Evolutionary conservation across 2,329 filamentous ascomycete genomes (phyloP).

Genomic region (Claviceps sp.): DNA sequence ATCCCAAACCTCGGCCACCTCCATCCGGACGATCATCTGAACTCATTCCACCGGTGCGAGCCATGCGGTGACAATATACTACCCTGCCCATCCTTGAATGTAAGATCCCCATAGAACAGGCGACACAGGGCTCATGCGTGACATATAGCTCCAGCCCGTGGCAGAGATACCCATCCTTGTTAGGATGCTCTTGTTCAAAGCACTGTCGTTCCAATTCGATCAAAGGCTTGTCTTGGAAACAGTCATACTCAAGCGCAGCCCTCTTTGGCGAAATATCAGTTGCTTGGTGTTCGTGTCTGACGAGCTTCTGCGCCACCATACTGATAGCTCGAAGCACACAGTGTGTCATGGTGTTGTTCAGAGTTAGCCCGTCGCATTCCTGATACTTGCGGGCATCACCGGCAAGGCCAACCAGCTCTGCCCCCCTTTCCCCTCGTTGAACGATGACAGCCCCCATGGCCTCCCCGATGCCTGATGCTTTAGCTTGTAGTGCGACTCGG

Average conservation of each 20-base stretch:
- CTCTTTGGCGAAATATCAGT: constrained; percentile 20
- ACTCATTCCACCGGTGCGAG: constrained; percentile 66
- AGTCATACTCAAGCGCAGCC: constrained; percentile 40
- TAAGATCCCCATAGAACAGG: constrained; percentile 93
- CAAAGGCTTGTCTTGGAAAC: constrained; percentile 56
- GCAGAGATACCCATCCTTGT: constrained; percentile 77
- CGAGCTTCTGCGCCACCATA: constrained; percentile 61
- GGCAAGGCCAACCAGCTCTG: constrained; percentile 55
- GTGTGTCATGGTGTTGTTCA: constrained; percentile 66
- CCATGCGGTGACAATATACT: constrained; percentile 69
- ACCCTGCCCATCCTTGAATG: constrained; percentile 85
- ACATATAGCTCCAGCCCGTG: constrained; percentile 87
- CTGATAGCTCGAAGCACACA: constrained; percentile 67
- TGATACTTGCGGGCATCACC: constrained; percentile 61
- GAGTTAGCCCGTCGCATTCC: constrained; percentile 30
- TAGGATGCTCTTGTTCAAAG: constrained; percentile 50
- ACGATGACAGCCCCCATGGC: constrained; percentile 64
- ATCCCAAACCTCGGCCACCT: constrained; percentile 47
- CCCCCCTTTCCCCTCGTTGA: constrained; percentile 40
- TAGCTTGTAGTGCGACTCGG: constrained; percentile 46
- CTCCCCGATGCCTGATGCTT: constrained; percentile 47
- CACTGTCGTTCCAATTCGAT: constrained; percentile 51
- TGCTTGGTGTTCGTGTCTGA: constrained; percentile 37
- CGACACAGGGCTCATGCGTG: constrained; percentile 90
- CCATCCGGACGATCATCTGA: constrained; percentile 53